Conservation (phyloP, 73 alveolate species). For the Blepharisma stoltei region DNA sequence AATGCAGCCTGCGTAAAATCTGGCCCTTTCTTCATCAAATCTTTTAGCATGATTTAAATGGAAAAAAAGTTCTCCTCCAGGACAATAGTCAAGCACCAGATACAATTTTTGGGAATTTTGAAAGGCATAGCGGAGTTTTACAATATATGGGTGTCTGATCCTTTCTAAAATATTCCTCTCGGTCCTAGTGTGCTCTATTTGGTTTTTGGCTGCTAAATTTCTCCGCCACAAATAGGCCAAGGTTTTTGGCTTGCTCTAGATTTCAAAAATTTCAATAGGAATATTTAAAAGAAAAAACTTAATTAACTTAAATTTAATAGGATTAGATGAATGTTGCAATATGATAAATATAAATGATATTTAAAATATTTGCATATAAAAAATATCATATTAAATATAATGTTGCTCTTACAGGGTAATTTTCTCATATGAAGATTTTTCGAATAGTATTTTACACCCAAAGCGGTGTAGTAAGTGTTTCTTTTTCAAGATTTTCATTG, state of each 20-base stretch:
- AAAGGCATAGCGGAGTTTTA: conserved; percentile 49
- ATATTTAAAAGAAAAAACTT: no score
- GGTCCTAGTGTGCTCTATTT: conserved; percentile 32
- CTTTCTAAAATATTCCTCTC: conserved; percentile 37
- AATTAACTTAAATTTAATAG: no score
- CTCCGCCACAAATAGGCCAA: no score
- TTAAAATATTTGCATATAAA: conserved; percentile 67
- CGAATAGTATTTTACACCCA: conserved; percentile 41
- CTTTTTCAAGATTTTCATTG: conserved; percentile 50
- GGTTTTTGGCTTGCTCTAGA: no score
- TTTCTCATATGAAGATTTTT: conserved; percentile 44
- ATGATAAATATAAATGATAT: no score
- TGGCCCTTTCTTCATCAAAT: conserved; percentile 58
- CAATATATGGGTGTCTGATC: conserved; percentile 50
- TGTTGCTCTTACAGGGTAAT: conserved; percentile 43
- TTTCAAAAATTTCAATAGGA: no score
- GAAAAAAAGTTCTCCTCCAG: conserved; percentile 62
- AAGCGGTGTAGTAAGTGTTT: no score
- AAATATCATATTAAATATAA: no score
- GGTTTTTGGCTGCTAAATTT: conserved; percentile 17
- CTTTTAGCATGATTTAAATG: conserved; percentile 37
- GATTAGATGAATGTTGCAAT: no score
- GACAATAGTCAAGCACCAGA: conserved; percentile 57
- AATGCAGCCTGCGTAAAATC: conserved; percentile 74
- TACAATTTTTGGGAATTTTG: conserved; percentile 43